Conservation (phyloP, 1,139 yeast genomes). For the Arxiozyma bovina region DNA sequence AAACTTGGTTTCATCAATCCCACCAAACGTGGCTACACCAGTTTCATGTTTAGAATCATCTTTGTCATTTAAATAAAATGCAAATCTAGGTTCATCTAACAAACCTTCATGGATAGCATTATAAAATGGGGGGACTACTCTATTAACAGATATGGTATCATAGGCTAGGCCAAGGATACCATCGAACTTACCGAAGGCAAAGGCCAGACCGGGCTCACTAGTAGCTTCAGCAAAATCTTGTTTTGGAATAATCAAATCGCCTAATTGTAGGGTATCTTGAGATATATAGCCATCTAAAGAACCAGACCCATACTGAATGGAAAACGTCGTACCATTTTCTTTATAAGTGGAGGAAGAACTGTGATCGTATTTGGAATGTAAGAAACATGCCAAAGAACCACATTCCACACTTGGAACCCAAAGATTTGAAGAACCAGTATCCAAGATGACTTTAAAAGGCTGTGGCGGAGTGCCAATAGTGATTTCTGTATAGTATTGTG, state of each 20-base stretch:
- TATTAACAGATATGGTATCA: conserved; percentile 79
- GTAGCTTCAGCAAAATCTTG: conserved; percentile 98
- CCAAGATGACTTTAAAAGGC: conserved; percentile 78
- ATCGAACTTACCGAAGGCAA: conserved; percentile 96
- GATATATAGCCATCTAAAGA: conserved; percentile 86
- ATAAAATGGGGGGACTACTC: conserved; percentile 87
- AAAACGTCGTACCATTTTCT: conserved; percentile 76
- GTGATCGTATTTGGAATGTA: conserved; percentile 86
- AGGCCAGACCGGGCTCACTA: conserved; percentile 92
- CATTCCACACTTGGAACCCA: conserved; percentile 94
- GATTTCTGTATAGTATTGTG: conserved; percentile 89
- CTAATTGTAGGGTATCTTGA: conserved; percentile 68
- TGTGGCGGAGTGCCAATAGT: conserved; percentile 89
- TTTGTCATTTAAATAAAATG: conserved; percentile 81
- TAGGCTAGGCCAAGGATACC: conserved; percentile 94
- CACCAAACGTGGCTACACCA: conserved; percentile 93
- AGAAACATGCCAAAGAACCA: conserved; percentile 86
- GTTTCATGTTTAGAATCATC: conserved; percentile 58
- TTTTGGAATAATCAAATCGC: conserved; percentile 72
- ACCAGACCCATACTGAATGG: conserved; percentile 88
- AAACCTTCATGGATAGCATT: conserved; percentile 76
- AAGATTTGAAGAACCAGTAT: conserved; percentile 91
- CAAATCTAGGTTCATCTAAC: conserved; percentile 74
- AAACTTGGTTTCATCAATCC: conserved; percentile 66
- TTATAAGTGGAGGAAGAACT: conserved; percentile 68